Percentiles rank a stretch among this genome's conserved stretches.
Conservation (phyloP, 2,329 filamentous ascomycete genomes). For the Celoporthe dispersa region DNA sequence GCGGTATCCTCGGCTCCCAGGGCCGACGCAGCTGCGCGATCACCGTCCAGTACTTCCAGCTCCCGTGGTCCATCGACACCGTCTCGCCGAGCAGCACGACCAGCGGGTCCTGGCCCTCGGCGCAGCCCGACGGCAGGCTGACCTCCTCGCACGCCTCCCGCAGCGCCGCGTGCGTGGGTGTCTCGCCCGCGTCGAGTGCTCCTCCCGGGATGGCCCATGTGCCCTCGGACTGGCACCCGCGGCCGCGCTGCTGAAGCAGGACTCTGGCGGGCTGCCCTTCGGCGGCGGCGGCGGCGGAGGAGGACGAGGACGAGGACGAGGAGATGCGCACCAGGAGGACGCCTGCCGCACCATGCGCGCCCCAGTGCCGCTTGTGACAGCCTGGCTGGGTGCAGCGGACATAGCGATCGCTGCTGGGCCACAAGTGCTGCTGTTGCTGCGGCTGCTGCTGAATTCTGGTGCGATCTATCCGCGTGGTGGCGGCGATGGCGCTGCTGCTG, state of each 20-base stretch:
- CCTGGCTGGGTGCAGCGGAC: slow-evolving; percentile 6
- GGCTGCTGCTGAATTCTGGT: not conserved
- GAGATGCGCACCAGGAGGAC: slow-evolving; percentile 10
- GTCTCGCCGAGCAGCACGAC: not conserved
- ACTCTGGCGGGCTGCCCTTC: not conserved
- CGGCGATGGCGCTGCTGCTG: not conserved
- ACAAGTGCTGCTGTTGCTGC: no score
- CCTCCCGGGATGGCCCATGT: slow-evolving; percentile 23
- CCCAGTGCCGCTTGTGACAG: slow-evolving; percentile 7
- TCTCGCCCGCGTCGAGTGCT: slow-evolving; percentile 13
- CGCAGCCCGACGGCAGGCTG: not conserved
- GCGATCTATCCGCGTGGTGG: not conserved
- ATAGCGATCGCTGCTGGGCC: slow-evolving; percentile 6
- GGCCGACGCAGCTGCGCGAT: not conserved
- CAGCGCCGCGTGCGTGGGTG: not conserved
- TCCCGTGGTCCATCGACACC: slow-evolving; percentile 6
- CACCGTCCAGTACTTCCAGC: slow-evolving; percentile 18
- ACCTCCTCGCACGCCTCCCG: slow-evolving; percentile 17
- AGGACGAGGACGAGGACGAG: not conserved
- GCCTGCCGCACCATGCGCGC: slow-evolving; percentile 13
- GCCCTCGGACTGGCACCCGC: not conserved
- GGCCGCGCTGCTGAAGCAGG: slow-evolving; percentile 7
- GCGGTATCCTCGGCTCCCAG: slow-evolving; percentile 6
- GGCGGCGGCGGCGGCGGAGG: no score
- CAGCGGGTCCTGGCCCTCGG: not conserved